Evolutionary conservation across 208 protist species (phyloP), one percentile per base, ranked within the genome.

Genomic region (Leishmania mexicana): DNA sequence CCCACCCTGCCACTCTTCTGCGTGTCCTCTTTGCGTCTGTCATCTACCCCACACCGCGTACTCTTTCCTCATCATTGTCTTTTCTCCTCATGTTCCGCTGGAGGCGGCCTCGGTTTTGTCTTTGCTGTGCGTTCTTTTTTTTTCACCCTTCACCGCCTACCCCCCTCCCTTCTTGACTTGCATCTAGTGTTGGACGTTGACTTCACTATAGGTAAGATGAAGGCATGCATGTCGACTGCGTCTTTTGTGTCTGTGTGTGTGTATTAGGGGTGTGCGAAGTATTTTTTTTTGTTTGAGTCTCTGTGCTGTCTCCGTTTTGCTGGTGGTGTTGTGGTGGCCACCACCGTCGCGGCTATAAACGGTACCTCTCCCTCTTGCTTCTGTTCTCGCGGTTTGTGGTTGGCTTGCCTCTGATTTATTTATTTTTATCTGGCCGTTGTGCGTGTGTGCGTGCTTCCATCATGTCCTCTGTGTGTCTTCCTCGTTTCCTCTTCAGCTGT

Each of bases 161-260:
- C 8, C 40, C 6, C 6, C 42, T 28, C 42, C 31, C 45, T 47
- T 78, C 0, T 35, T 10, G 45, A 31, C 58, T 64, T 31, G 10
- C n/a, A 28, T 64, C 2, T 13, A 54, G 51, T 54, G 51, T 6
- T 28, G 58, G 28, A 0, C 10, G 6, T 31, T 5, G 7, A 28
- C 28, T 64, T 64, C 11, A 31, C 28, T 31, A 64, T 64, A 15
- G 4, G 58, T 35, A 31, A 28, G 0, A 31, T 28, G 58, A 13
- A 31, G 28, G 10, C 58, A 35, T 64, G 10, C 58, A n/a, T 13
- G n/a, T 75, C 24, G 19, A 65, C 31, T 42, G n/a, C 40, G 11
- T 19, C 76, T 65, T n/a, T 11, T 75, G 15, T 78, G 28, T 75
- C 65, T 75, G 53, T 80, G 21, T 79, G 19, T 80, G 45, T 54